Evolutionary conservation across 228 moss, liverwort and hornwort species (phyloP), one percentile per base, ranked within the genome.

Genomic region (Sphagnum magellanicum): DNA sequence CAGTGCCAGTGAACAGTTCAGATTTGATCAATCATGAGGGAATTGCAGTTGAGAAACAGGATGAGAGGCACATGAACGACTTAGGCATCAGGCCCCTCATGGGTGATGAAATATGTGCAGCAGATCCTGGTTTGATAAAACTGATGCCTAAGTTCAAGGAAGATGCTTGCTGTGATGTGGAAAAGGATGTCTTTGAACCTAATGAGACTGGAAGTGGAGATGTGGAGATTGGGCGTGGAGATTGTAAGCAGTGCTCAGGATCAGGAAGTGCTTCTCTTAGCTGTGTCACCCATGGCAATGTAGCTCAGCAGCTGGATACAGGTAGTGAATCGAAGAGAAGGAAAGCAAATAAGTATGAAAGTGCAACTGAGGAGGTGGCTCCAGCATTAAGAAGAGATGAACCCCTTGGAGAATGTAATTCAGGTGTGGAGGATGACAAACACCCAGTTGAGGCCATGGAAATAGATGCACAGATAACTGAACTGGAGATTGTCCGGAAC

Each of bases 271-370:
- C 32, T 32, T 32, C 32, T 32, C 3, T 32, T 32, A 32, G 32
- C 32, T 32, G 32, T 32, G 32, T 32, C 32, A 32, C 32, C 32
- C 32, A 32, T 32, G 32, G 32, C 32, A 32, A 32, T 32, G 32
- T 32, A 32, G 32, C 32, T 32, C 32, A 32, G 32, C 32, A 32
- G 32, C 32, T 32, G 46, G 86, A 86, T 69, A 82, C 77, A 79
- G 86, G 86, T 73, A 86, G 85, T 75, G 85, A 86, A 73, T 86
- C 82, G 73, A 86, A 82, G 81, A 82, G 85, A 64, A 86, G 85
- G 64, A 86, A 86, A 64, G 82, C 85, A 68, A 81, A 79, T 77
- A 82, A 82, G 77, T 75, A 81, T 68, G 78, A 84, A 72, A 78
- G 72, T 63, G 74, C 57, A 66, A 67, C 77, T 73, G 79, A 82